phyloP scores from a whole-genome alignment of 257 asterid species.

The Primulina eburnea region DNA sequence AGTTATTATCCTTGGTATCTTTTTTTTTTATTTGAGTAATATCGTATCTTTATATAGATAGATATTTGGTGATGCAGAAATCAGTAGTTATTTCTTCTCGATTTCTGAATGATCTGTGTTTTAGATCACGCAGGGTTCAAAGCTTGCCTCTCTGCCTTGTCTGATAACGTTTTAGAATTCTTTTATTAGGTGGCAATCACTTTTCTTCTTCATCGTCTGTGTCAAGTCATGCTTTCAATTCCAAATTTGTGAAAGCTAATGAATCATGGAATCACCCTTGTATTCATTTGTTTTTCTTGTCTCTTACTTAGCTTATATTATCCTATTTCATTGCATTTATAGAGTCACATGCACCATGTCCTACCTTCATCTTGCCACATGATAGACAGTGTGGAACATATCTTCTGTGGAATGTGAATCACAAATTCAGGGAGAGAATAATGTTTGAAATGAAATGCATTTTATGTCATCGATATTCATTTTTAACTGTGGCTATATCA shows the following conservation, averaged over 20 bases:
- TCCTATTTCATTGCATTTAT: not conserved
- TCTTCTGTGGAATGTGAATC: not conserved
- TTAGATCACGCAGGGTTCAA: conserved; percentile 64
- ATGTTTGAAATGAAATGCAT: not conserved
- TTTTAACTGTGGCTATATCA: not conserved
- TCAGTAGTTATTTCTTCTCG: not conserved
- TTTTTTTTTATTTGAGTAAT: no score
- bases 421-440: not conserved
- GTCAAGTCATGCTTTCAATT: not conserved
- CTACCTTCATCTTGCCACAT: not conserved
- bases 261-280: not conserved
- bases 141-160: conserved; percentile 60
- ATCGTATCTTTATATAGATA: conserved; percentile 29
- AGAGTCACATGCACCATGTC: not conserved
- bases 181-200: not conserved
- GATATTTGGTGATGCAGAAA: conserved; percentile 21
- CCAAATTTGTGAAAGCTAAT: not conserved
- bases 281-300: not conserved
- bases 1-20: conserved; percentile 6
- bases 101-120: conserved; percentile 1
- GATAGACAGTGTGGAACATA: not conserved
- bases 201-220: not conserved
- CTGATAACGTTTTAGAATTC: conserved; percentile 33
- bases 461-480: not conserved
- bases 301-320: not conserved